Base-by-base conservation (phyloP, 2,329 filamentous ascomycete genomes). In the Cladorrhinum sp. region DNA sequence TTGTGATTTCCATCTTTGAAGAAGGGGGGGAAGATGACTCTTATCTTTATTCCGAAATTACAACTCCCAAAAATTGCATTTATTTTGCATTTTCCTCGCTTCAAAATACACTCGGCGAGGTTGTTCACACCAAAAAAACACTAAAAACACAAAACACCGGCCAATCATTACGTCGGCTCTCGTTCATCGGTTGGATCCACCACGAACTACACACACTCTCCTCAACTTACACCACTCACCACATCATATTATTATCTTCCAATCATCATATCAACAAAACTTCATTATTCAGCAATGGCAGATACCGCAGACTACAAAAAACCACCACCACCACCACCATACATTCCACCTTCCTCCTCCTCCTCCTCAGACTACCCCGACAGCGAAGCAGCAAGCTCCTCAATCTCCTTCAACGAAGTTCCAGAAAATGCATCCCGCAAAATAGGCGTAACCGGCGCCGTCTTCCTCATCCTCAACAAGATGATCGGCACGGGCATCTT, bases 401-500 rank as follows among this genome's bases (percentile, higher is more conserved):
- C 32, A 36, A 55, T 51, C 51, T 45, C n/a, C 24, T 20, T 25
- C n/a, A n/a, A n/a, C n/a, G n/a, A n/a, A n/a, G n/a, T 52, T 55
- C 7, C 38, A 22, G 48, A 57, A 71, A 70, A 5, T 64, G 71
- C 65, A 2, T 74, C 74, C 54, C 67, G 77, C 8, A 82, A 83
- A 70, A 79, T 85, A 20, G 82, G 81, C 0, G 71, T 84, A 25
- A 78, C 77, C 0, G 81, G 81, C 2, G 77, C 81, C 5, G 78
- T 81, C 0, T 84, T 84, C 58, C 64, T 85, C 41, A 84, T 85
- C 41, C 64, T 84, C 18, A 85, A 85, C 61, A 83, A 83, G 67
- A 84, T 85, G 80, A 83, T 85, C 41, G 81, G 82, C 10, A 83
- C 82, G 1, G 82, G 81, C 66, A 83, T 84, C 64, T 85, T 84